phyloP scores from a whole-genome alignment of 192 early-diverging fungal species.

The Coemansia sp. region DNA sequence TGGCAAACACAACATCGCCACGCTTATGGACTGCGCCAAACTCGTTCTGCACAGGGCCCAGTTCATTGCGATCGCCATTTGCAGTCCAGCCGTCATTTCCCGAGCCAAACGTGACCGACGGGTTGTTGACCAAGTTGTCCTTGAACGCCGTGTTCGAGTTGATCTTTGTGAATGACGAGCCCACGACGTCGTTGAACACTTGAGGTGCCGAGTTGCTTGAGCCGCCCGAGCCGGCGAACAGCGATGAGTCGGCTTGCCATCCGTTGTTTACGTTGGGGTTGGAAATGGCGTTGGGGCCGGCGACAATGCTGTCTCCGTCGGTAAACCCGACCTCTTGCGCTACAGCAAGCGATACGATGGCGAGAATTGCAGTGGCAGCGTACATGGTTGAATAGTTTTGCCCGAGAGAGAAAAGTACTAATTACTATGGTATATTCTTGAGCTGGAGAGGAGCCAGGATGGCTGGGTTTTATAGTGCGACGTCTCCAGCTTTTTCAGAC shows the following conservation, averaged over 20 bases:
- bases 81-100: slow-evolving; percentile 55
- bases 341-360: slow-evolving; percentile 5
- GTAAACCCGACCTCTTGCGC: slow-evolving; percentile 49
- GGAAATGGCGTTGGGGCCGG: slow-evolving; percentile 45
- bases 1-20: slow-evolving; percentile 47
- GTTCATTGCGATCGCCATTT: slow-evolving; percentile 45
- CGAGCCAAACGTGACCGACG: slow-evolving; percentile 29
- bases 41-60: slow-evolving; percentile 50
- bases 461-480: not conserved
- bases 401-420: not conserved
- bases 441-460: not conserved
- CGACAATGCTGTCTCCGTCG: slow-evolving; percentile 32
- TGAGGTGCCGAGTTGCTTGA: slow-evolving; percentile 12
- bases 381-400: not conserved
- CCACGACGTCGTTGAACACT: slow-evolving; percentile 47
- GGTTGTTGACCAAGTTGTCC: slow-evolving; percentile 55
- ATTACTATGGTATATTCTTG: not conserved
- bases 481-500: not conserved
- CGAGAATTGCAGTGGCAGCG: slow-evolving; percentile 11
- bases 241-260: slow-evolving; percentile 48
- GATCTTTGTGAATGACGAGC: slow-evolving; percentile 47
- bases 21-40: slow-evolving; percentile 34
- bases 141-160: slow-evolving; percentile 49
- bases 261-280: slow-evolving; percentile 55
- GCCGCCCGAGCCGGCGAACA: slow-evolving; percentile 14